Conservation (phyloP, 2,329 filamentous ascomycete species). For the Aspergillus amoenus region DNA sequence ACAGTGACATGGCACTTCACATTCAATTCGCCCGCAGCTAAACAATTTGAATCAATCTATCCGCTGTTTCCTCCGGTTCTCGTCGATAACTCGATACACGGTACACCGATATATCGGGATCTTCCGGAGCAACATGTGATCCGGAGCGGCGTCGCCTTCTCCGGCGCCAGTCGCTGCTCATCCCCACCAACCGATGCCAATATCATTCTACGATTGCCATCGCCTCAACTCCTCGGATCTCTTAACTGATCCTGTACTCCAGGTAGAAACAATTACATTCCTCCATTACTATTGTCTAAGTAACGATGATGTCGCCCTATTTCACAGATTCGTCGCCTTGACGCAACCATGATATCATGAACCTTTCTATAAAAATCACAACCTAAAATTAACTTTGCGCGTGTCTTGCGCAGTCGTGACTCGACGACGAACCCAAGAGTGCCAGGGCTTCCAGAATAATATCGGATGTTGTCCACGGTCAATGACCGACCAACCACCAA, state of each 20-base stretch:
- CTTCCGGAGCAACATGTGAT: slow-evolving; percentile 6
- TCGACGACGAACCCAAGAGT: not conserved
- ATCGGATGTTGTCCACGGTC: not conserved
- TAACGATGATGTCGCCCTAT: not conserved
- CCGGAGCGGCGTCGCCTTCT: not conserved
- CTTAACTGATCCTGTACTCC: too few relatives aligned
- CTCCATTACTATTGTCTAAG: not conserved
- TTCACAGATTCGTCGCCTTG: slow-evolving; percentile 6
- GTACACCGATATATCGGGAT: not conserved
- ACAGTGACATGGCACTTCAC: too few relatives aligned
- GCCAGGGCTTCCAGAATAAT: not conserved
- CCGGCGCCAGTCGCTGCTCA: not conserved
- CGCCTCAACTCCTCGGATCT: too few relatives aligned
- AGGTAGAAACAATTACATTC: not conserved
- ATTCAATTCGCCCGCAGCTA: not conserved
- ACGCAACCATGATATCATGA: slow-evolving; percentile 22
- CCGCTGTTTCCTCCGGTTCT: not conserved
- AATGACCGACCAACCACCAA: not conserved
- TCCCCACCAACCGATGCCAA: too few relatives aligned
- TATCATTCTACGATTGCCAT: too few relatives aligned
- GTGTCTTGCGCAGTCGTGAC: not conserved
- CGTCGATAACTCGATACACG: not conserved
- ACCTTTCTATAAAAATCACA: slow-evolving; percentile 2
- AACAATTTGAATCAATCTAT: not conserved
- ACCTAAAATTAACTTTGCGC: not conserved